Conservation (phyloP, 768 basidiomycete genomes). For the Boletus sensibilis region DNA sequence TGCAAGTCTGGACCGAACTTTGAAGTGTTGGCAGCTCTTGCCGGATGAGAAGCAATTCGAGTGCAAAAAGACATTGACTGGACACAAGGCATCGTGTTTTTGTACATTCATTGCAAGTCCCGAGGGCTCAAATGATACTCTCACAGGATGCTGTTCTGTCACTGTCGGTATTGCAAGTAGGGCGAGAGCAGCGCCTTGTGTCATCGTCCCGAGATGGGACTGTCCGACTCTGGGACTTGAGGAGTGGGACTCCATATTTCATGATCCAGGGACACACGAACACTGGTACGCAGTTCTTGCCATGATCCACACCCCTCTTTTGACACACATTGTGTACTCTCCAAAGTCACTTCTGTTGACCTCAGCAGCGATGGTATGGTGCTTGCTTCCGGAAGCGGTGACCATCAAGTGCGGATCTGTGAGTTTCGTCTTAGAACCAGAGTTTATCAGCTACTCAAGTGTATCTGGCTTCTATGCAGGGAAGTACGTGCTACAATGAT, state of each 20-base stretch:
- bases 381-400: conserved; percentile 39
- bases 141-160: conserved; percentile 33
- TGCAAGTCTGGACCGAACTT: conserved; percentile 29
- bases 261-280: conserved; percentile 37
- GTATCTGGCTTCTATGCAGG: conserved; percentile 18
- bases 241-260: conserved; percentile 32
- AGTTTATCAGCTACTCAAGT: conserved; percentile 17
- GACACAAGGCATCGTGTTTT: conserved; percentile 25
- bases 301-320: conserved; percentile 16
- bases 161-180: conserved; percentile 32
- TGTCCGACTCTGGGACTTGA: conserved; percentile 38
- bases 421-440: conserved; percentile 10
- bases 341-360: conserved; percentile 39
- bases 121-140: not conserved
- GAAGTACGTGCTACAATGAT: conserved; percentile 29
- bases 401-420: conserved; percentile 39
- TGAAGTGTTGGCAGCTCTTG: conserved; percentile 48
- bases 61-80: conserved; percentile 32
- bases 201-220: conserved; percentile 40
- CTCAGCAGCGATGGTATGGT: conserved; percentile 31
- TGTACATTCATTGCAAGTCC: not conserved
- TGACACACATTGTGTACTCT: conserved; percentile 9
- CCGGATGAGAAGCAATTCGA: conserved; percentile 25
- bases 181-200: conserved; percentile 33
- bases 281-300: conserved; percentile 30